Evolutionary conservation across 2,329 filamentous ascomycete species (phyloP).

Genomic region (Verruconis gallopava): DNA sequence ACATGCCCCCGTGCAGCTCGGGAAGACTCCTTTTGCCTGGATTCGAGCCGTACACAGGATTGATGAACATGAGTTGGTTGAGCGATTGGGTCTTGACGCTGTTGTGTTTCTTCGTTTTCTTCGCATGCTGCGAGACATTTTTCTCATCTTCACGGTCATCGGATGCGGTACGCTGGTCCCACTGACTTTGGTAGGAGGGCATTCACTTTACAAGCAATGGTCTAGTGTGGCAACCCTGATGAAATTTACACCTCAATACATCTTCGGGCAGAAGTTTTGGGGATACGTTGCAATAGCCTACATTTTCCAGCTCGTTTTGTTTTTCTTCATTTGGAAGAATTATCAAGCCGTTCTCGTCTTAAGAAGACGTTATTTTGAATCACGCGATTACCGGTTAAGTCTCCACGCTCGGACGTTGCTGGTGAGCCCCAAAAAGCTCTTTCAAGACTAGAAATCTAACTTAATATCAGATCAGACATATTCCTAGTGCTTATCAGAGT

Average conservation of each 20-base stretch:
- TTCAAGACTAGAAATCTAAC: neutral
- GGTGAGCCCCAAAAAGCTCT: slow-evolving; percentile 19
- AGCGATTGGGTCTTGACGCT: slow-evolving; percentile 82
- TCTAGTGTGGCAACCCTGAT: slow-evolving; percentile 30
- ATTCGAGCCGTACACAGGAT: slow-evolving; percentile 63
- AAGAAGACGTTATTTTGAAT: slow-evolving; percentile 69
- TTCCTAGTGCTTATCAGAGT: slow-evolving; percentile 41
- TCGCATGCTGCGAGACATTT: slow-evolving; percentile 86
- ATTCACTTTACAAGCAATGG: slow-evolving; percentile 16
- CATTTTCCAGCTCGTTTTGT: slow-evolving; percentile 59
- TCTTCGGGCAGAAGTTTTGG: slow-evolving; percentile 40
- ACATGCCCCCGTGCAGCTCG: slow-evolving; percentile 75
- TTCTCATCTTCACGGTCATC: slow-evolving; percentile 56
- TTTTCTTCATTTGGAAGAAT: slow-evolving; percentile 79
- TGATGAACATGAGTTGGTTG: slow-evolving; percentile 62
- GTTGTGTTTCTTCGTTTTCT: slow-evolving; percentile 79
- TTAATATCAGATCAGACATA: slow-evolving; percentile 13
- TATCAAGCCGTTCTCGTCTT: slow-evolving; percentile 64
- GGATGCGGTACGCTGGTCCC: slow-evolving; percentile 71
- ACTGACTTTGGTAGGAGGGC: slow-evolving; percentile 46
- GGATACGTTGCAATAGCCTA: slow-evolving; percentile 46
- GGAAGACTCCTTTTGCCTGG: slow-evolving; percentile 80
- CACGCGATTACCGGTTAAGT: slow-evolving; percentile 74
- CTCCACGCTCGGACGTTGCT: slow-evolving; percentile 59
- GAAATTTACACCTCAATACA: slow-evolving; percentile 43